A percentile compares a stretch with the other conserved stretches of the same genome.
Conservation (phyloP, 2,329 filamentous ascomycete species). For the Raffaelea deltoideospora region DNA sequence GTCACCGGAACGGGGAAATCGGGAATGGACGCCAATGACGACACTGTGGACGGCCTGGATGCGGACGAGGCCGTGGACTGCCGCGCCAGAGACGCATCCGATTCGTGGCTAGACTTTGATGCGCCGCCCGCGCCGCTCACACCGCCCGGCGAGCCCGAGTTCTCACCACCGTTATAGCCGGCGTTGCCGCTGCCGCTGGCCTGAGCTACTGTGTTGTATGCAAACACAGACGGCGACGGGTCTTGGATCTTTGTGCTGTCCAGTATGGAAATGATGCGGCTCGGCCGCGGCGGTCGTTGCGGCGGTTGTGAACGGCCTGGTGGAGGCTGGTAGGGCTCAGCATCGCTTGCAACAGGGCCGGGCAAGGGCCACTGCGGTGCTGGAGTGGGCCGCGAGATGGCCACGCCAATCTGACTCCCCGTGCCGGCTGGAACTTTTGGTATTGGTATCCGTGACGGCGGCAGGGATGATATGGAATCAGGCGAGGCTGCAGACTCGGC, state of each 20-base stretch:
- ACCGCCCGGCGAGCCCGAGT: too few species aligned
- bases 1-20: constrained; percentile 37
- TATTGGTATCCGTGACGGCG: constrained; percentile 3
- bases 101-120: constrained; percentile 22
- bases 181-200: not conserved
- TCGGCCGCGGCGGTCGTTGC: constrained; percentile 44
- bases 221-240: constrained; percentile 36
- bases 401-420: constrained; percentile 20
- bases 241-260: constrained; percentile 41
- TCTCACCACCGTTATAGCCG: not conserved
- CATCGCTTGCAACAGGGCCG: constrained; percentile 19
- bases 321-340: constrained; percentile 33
- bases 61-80: constrained; percentile 20
- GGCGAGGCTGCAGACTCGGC: not conserved
- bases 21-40: constrained; percentile 41
- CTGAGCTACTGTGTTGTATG: constrained; percentile 1
- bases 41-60: constrained; percentile 37
- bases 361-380: constrained; percentile 40
- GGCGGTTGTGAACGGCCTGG: constrained; percentile 36
- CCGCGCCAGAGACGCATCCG: constrained; percentile 27
- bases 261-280: constrained; percentile 41
- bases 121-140: constrained; percentile 12
- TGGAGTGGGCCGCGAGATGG: constrained; percentile 38
- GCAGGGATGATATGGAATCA: not conserved
- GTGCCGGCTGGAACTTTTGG: too few species aligned